Percentiles rank a stretch among this genome's conserved stretches.
phyloP scores from a whole-genome alignment of 2,329 filamentous ascomycete species.

The Ambrosiella beaveri region DNA sequence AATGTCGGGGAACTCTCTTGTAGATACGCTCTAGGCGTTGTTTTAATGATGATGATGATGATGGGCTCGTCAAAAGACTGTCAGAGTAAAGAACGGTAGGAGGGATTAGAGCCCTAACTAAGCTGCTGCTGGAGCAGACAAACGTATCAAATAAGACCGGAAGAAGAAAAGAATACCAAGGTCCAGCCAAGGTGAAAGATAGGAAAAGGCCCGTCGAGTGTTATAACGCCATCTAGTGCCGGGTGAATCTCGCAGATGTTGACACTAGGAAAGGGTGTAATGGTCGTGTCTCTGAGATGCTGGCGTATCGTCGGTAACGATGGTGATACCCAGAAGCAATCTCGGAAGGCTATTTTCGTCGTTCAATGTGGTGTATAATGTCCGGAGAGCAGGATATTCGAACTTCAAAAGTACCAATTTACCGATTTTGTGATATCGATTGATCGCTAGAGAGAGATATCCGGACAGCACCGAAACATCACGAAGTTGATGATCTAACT shows the following conservation, averaged over 20 bases:
- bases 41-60: not conserved
- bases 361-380: not conserved
- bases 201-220: not conserved
- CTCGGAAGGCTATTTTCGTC: not conserved
- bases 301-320: not conserved
- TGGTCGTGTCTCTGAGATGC: not conserved
- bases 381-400: not conserved
- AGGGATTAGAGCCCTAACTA: not conserved
- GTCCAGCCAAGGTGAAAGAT: conserved; percentile 9
- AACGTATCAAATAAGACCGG: not conserved
- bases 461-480: not conserved
- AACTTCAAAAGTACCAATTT: not conserved
- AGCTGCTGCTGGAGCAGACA: not conserved
- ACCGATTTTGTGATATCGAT: not conserved
- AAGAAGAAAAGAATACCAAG: conserved; percentile 8
- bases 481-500: not conserved
- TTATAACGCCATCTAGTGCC: conserved; percentile 7
- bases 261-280: not conserved
- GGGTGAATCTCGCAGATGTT: not conserved
- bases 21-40: too few species aligned
- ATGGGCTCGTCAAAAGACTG: not conserved
- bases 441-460: not conserved
- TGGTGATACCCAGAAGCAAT: not conserved
- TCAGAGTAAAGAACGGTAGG: not conserved
- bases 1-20: too few species aligned